phyloP scores from a whole-genome alignment of 2,329 filamentous ascomycete species.

The Westerdykella ornata region DNA sequence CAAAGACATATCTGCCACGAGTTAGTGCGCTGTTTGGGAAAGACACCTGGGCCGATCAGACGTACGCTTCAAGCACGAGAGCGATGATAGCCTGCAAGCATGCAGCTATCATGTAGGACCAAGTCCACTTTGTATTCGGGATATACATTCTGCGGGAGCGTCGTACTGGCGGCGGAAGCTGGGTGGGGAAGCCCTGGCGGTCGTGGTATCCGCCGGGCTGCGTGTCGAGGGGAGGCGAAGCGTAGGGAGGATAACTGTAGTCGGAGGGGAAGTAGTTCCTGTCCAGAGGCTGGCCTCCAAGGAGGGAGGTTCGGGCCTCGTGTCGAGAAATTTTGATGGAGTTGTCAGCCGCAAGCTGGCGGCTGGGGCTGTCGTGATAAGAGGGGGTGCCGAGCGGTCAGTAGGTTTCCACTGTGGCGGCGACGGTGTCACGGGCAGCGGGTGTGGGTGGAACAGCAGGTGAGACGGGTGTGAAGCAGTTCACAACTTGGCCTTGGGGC shows the following conservation, averaged over 20 bases:
- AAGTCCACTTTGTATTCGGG: conserved; percentile 81
- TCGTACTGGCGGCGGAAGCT: conserved; percentile 34
- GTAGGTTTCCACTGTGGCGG: conserved; percentile 1
- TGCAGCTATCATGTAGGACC: conserved; percentile 70
- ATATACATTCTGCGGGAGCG: conserved; percentile 56
- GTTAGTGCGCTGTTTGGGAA: conserved; percentile 1
- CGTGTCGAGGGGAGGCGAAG: conserved; percentile 39
- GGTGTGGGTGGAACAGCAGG: conserved; percentile 15
- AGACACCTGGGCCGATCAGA: conserved; percentile 14
- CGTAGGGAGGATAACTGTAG: conserved; percentile 39
- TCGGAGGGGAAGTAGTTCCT: conserved; percentile 42
- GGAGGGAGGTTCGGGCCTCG: conserved; percentile 52
- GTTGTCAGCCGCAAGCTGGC: conserved; percentile 29
- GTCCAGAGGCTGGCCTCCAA: conserved; percentile 51
- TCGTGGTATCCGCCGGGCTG: conserved; percentile 44
- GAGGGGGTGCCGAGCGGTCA: conserved; percentile 4
- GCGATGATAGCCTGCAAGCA: conserved; percentile 71
- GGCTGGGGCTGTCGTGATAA: conserved; percentile 26
- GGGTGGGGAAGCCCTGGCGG: conserved; percentile 36
- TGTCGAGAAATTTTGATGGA: conserved; percentile 50
- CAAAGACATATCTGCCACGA: conserved; percentile 71
- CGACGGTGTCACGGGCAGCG: conserved; percentile 8
- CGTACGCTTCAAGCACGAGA: conserved; percentile 80
- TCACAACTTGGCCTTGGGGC: not conserved
- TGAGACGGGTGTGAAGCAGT: conserved; percentile 29